phyloP scores from a whole-genome alignment of 495 filamentous ascomycete genomes.

The Lindgomyces ingoldianus region DNA sequence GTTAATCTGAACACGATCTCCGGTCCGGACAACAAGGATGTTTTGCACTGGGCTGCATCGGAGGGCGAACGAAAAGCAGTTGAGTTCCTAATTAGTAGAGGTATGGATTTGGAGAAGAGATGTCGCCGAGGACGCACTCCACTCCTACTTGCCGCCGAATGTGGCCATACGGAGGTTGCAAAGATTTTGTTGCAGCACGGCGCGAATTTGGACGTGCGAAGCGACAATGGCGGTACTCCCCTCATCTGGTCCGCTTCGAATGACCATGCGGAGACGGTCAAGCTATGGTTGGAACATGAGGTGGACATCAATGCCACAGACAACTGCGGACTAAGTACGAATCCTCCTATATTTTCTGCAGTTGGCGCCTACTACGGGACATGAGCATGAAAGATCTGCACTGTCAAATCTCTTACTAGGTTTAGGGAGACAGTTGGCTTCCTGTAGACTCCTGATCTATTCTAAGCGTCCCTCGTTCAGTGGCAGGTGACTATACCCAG shows the following conservation, averaged over 20 bases:
- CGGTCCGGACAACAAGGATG: conserved; percentile 13
- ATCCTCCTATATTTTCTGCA: too few species aligned
- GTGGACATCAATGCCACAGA: conserved; percentile 18
- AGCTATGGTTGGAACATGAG: conserved; percentile 8
- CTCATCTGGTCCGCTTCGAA: conserved; percentile 22
- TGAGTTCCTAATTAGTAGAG: conserved; percentile 7
- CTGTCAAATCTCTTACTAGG: too few species aligned
- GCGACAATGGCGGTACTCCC: conserved; percentile 20
- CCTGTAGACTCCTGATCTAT: too few species aligned
- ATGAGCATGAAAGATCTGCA: too few species aligned
- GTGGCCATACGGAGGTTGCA: conserved; percentile 4
- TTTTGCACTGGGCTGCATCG: conserved; percentile 22
- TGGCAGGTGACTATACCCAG: too few species aligned
- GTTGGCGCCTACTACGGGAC: too few species aligned
- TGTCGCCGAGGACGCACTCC: conserved; percentile 17
- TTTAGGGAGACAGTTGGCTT: too few species aligned
- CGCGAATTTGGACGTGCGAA: conserved; percentile 4
- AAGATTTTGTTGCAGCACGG: conserved; percentile 16
- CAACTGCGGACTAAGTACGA: conserved; percentile 8
- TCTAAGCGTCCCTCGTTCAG: too few species aligned
- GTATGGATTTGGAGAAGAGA: conserved; percentile 18
- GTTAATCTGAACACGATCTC: conserved; percentile 16
- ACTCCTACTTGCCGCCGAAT: conserved; percentile 15
- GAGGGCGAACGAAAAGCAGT: conserved; percentile 12
- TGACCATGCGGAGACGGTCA: conserved; percentile 15